Evolutionary conservation across 441 rosid genomes (phyloP), one percentile per base, ranked within the genome.

Genomic region (Corymbia calophylla): DNA sequence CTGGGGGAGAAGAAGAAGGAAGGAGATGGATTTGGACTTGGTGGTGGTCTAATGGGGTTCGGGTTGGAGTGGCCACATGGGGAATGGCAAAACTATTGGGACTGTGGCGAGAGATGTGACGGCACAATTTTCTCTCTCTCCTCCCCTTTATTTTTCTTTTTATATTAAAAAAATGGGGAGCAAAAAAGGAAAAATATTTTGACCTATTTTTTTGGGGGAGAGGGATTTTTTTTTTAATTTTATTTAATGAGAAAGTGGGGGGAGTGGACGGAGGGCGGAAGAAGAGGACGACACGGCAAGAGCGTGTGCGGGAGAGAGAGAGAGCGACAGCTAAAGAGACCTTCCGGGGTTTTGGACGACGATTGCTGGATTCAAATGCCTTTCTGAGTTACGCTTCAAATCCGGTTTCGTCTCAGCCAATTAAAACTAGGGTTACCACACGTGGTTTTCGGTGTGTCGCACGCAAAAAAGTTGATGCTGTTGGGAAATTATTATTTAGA

Each of bases 21-120:
- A 16, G 55, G 49, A 7, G 60, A 25, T 11, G 70, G 53, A 11
- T 91, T 95, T 85, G 88, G 90, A 87, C 93, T n/a, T 44, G 90
- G 14, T 9, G 11, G 3, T 16, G 54, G 32, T 21, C 51, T 12
- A 44, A 77, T 23, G 51, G 84, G 84, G 51, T 12, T 44, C 2
- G 18, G 84, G n/a, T 4, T 77, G n/a, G 5, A 12, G 53, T 77
- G 31, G 84, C 84, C 84, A 77, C 84, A 77, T 77, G 84, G 84
- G 81, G 10, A 44, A 23, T 77, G 51, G 53, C 84, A 13, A 77
- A 77, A 44, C 23, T 2, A 44, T 44, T 25, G 84, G 84, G n/a
- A 44, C 51, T 77, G 51, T 44, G 2, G 49, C 17, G 62, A 39
- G 6, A 44, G 84, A 77, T 44, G 51, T 47, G 84, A 77, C 53